Conservation (phyloP, 148 eudicot genomes). For the Chenopodium suecicum region DNA sequence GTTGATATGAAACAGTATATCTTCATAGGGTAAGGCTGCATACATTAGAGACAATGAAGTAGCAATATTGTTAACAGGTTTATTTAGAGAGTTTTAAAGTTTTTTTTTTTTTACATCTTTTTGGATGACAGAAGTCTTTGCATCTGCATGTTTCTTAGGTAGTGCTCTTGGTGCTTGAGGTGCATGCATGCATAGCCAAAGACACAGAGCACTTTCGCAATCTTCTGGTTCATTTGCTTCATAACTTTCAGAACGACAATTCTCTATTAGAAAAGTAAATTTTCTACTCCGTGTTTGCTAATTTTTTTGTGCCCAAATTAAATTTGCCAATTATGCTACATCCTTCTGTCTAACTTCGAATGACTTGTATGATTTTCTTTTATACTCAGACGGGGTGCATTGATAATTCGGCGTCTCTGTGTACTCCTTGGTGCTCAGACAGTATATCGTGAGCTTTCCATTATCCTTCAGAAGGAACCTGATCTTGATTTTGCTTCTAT, state of each 20-base stretch:
- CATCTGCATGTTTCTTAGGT: constrained; percentile 48
- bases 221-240: constrained; percentile 76
- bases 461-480: constrained; percentile 71
- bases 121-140: constrained; percentile 14
- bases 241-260: constrained; percentile 63
- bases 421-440: constrained; percentile 84
- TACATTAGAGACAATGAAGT: background rate
- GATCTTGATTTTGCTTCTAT: constrained; percentile 93
- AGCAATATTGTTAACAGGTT: background rate
- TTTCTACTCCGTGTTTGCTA: constrained; percentile 8
- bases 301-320: background rate
- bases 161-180: constrained; percentile 93
- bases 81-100: background rate
- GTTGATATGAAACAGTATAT: too few species aligned
- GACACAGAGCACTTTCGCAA: constrained; percentile 70
- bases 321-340: background rate
- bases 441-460: constrained; percentile 85
- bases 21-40: background rate
- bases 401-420: constrained; percentile 88
- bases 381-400: constrained; percentile 74
- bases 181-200: constrained; percentile 95
- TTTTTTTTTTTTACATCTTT: background rate
- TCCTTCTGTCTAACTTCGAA: background rate
- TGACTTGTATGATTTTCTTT: constrained; percentile 7
- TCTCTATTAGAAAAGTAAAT: constrained; percentile 88